These are phyloP conservation scores for Sextonia rubra DNA, from an alignment of 164 flowering plant genomes.

Conservation along the genomic window DNA sequence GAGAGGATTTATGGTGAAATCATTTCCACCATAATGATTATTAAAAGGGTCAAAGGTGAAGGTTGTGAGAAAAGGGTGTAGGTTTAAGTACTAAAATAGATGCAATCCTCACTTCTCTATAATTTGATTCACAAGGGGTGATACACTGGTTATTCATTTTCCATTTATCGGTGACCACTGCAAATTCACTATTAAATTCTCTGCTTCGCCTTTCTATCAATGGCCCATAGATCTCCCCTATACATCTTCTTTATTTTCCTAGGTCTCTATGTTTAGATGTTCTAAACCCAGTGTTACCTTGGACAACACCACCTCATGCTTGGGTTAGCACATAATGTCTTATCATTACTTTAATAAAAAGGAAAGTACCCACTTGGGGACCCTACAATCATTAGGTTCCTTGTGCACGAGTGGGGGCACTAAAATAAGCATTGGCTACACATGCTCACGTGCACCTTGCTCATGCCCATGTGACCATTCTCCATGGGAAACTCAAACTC, in stretches of 20 bases:
- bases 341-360: background rate
- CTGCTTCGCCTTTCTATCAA: no score
- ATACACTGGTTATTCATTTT: no score
- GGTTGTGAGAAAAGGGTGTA: no score
- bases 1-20: no score
- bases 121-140: no score
- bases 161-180: no score
- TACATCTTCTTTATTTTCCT: background rate
- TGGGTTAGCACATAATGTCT: background rate
- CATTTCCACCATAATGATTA: no score
- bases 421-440: slow-evolving; percentile 8
- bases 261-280: slow-evolving; percentile 2
- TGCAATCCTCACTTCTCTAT: no score
- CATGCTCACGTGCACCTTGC: slow-evolving; percentile 18
- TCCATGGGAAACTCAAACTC: background rate
- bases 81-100: no score
- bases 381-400: slow-evolving; percentile 19
- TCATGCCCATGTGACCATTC: slow-evolving; percentile 19
- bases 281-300: slow-evolving; percentile 2
- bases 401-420: slow-evolving; percentile 18
- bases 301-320: background rate
- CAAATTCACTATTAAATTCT: no score
- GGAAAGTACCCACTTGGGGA: background rate
- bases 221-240: no score
- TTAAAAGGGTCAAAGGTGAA: no score